These are phyloP conservation scores for Comarum palustre DNA, from an alignment of 306 rosid species.

Conservation along the genomic window DNA sequence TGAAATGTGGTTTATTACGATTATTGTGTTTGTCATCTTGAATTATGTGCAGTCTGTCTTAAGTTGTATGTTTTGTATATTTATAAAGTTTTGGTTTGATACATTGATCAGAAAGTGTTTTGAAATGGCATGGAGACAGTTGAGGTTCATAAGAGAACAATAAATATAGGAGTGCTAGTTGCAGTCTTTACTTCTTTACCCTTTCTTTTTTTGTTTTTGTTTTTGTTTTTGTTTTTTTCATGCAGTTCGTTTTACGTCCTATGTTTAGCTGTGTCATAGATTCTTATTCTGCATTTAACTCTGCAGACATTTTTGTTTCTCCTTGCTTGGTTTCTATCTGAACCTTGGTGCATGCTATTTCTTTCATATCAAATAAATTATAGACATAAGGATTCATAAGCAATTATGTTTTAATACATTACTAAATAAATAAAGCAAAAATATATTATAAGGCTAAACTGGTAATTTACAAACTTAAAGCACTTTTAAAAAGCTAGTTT, in stretches of 20 bases:
- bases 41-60: constrained; percentile 24
- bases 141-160: not conserved
- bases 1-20: not conserved
- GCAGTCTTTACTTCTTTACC: not conserved
- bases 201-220: not conserved
- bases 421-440: no score
- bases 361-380: not conserved
- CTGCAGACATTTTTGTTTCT: not conserved
- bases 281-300: not conserved
- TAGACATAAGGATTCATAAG: no score
- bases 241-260: not conserved
- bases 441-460: no score
- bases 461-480: no score
- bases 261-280: not conserved
- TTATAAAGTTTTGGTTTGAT: not conserved
- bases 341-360: not conserved
- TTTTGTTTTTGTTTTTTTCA: not conserved
- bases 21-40: not conserved
- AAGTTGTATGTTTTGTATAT: constrained; percentile 23
- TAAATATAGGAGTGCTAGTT: not conserved
- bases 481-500: no score
- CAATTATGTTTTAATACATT: no score
- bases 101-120: not conserved
- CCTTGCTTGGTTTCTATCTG: not conserved
- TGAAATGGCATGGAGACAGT: not conserved